Evolutionary conservation across 441 rosid genomes (phyloP).

Genomic region (Daphne laureola): DNA sequence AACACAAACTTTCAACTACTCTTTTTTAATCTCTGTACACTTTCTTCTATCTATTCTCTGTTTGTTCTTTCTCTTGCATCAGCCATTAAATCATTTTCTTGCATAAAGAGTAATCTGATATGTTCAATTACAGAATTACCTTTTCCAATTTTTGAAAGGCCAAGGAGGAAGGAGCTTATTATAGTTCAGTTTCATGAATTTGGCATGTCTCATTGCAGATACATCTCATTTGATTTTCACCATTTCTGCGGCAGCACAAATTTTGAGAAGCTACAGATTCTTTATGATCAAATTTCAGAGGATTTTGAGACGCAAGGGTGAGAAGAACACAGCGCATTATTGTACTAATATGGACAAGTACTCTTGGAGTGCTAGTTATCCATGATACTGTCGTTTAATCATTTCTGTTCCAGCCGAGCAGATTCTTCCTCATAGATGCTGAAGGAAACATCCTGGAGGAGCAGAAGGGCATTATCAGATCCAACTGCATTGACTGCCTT

Average conservation of each 20-base stretch:
- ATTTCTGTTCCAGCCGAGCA: constrained; percentile 67
- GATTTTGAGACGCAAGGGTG: constrained; percentile 87
- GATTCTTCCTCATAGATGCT: constrained; percentile 68
- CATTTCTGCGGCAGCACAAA: constrained; percentile 73
- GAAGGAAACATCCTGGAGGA: constrained; percentile 65
- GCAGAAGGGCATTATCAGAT: constrained; percentile 84
- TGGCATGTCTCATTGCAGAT: constrained; percentile 40
- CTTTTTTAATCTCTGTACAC: too few species aligned
- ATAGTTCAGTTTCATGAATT: too few species aligned
- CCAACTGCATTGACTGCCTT: constrained; percentile 96
- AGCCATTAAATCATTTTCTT: too few species aligned
- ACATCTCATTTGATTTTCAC: constrained; percentile 81
- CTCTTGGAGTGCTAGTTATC: constrained; percentile 30
- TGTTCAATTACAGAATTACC: too few species aligned
- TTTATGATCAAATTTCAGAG: constrained; percentile 68
- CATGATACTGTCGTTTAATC: constrained; percentile 36
- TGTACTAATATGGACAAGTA: constrained; percentile 14
- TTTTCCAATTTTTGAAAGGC: too few species aligned
- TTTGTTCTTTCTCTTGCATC: too few species aligned
- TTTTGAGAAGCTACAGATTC: constrained; percentile 65
- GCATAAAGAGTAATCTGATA: too few species aligned
- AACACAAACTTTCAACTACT: too few species aligned
- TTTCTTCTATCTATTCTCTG: too few species aligned
- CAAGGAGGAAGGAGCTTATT: too few species aligned
- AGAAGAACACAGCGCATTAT: constrained; percentile 16